These are phyloP conservation scores for Nakazawaea ishiwadae DNA, from an alignment of 805 yeast species.

Conservation along the genomic window DNA sequence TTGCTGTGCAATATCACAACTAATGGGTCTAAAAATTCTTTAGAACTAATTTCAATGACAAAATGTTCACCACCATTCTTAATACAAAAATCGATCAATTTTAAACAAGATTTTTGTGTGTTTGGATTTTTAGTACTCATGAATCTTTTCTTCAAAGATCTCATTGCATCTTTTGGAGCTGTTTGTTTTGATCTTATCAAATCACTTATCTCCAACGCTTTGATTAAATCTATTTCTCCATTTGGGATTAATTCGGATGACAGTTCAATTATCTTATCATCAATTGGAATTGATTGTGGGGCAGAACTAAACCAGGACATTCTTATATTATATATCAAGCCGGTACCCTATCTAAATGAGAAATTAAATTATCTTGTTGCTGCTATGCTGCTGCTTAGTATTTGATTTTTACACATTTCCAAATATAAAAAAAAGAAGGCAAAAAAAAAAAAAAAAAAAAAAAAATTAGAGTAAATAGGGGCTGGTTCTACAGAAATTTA, in stretches of 20 bases:
- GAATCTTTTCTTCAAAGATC: slow-evolving; percentile 73
- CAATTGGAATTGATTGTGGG: slow-evolving; percentile 39
- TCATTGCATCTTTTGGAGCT: slow-evolving; percentile 77
- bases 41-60: slow-evolving; percentile 68
- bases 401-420: too few relatives aligned
- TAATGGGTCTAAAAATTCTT: slow-evolving; percentile 82
- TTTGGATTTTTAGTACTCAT: slow-evolving; percentile 70
- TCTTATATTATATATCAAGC: too few relatives aligned
- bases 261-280: slow-evolving; percentile 64
- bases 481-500: too few relatives aligned
- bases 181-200: slow-evolving; percentile 76
- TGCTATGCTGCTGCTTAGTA: too few relatives aligned
- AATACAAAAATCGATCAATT: slow-evolving; percentile 78
- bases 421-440: too few relatives aligned
- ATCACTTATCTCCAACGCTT: slow-evolving; percentile 83
- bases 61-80: slow-evolving; percentile 92
- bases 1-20: slow-evolving; percentile 36
- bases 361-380: too few relatives aligned
- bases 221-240: slow-evolving; percentile 75
- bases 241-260: slow-evolving; percentile 88
- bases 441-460: slow-evolving; percentile 1
- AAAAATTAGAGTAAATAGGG: background rate
- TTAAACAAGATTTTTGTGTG: slow-evolving; percentile 68
- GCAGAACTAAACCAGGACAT: slow-evolving; percentile 52
- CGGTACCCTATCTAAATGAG: too few relatives aligned